These are phyloP conservation scores for Solanum appendiculatum DNA, from an alignment of 257 asterid genomes.

Conservation along the genomic window DNA sequence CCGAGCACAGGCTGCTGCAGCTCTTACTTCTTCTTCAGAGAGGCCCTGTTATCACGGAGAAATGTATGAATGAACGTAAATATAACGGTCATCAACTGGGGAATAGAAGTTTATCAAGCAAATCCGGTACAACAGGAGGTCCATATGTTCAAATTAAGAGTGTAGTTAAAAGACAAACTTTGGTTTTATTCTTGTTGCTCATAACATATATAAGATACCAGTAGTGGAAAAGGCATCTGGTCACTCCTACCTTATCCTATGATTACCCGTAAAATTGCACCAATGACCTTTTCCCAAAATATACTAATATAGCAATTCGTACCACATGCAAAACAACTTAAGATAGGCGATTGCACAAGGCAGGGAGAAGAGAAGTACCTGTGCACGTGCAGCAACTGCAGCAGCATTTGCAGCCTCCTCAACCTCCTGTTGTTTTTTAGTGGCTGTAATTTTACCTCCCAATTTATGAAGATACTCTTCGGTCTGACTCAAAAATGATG, in stretches of 20 bases:
- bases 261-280: background rate
- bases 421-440: constrained; percentile 96
- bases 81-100: background rate
- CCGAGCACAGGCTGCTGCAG: constrained; percentile 98
- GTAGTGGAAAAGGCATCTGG: background rate
- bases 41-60: constrained; percentile 62
- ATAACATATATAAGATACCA: background rate
- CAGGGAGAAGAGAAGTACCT: constrained; percentile 32
- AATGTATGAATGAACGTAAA: background rate
- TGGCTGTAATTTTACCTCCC: constrained; percentile 89
- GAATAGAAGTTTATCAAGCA: background rate
- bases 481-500: constrained; percentile 86
- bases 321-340: background rate
- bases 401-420: constrained; percentile 95
- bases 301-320: background rate
- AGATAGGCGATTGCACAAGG: background rate
- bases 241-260: background rate
- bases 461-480: constrained; percentile 89
- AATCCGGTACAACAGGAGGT: background rate
- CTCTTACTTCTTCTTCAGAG: constrained; percentile 95
- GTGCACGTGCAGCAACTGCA: constrained; percentile 82
- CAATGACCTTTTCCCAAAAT: background rate
- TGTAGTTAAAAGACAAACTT: background rate
- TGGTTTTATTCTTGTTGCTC: background rate
- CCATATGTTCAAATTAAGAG: background rate